Conservation (phyloP, 768 basidiomycete genomes). For the Mycena leptocephala region DNA sequence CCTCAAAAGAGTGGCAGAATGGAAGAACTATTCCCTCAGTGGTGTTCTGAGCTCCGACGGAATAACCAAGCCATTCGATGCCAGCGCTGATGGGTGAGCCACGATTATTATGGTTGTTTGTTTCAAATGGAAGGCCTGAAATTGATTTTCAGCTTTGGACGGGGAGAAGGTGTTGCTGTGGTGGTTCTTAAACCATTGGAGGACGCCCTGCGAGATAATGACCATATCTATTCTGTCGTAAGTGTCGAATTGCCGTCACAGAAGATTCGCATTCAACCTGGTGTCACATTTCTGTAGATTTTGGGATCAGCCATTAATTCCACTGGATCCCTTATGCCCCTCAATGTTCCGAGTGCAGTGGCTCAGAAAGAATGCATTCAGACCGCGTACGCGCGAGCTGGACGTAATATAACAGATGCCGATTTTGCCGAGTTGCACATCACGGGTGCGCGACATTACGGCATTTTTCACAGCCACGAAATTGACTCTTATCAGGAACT, state of each 20-base stretch:
- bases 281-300: too few relatives aligned
- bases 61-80: neutral
- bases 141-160: constrained; percentile 23
- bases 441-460: constrained; percentile 42
- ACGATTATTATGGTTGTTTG: neutral
- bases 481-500: constrained; percentile 36
- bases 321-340: constrained; percentile 44
- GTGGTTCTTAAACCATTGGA: constrained; percentile 44
- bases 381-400: constrained; percentile 43
- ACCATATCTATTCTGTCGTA: constrained; percentile 47
- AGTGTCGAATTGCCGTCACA: too few relatives aligned
- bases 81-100: neutral
- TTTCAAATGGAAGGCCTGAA: neutral
- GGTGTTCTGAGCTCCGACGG: neutral
- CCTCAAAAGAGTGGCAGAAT: neutral
- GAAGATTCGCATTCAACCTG: too few relatives aligned
- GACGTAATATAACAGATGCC: constrained; percentile 43
- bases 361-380: constrained; percentile 49
- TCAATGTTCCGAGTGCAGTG: constrained; percentile 45
- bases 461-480: neutral
- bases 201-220: constrained; percentile 46
- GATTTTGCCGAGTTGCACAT: constrained; percentile 60
- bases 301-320: constrained; percentile 50
- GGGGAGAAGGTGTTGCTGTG: constrained; percentile 36
- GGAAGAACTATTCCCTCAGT: neutral